Evolutionary conservation across 1,139 yeast species (phyloP), one percentile per base, ranked within the genome.

Genomic region (Sugiyamaella neomexicana): DNA sequence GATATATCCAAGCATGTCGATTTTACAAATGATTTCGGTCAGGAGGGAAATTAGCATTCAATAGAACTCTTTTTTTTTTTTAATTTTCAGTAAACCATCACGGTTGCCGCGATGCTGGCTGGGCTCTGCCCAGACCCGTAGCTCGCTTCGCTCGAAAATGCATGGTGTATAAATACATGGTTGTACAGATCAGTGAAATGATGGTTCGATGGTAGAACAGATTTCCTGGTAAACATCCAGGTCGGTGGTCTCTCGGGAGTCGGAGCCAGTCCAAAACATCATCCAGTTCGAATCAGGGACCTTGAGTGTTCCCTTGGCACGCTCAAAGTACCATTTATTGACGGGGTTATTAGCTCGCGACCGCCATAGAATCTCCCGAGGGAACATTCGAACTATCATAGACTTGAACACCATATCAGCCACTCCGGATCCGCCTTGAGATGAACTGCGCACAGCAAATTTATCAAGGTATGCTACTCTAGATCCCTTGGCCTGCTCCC

Each of bases 241-340:
- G 9, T 65, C 60, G 2, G 70, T 58, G 6, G 64, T 63, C 47
- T 74, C 74, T 10, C 73, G 60, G 1, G 71, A 64, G 27, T 65
- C 68, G 38, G 73, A 77, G 0, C 91, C 90, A 5, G 86, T 79
- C 75, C 83, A 85, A 65, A 86, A 87, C 58, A 85, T 72, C 60
- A 81, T 78, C 95, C 95, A 86, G 29, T 77, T 75, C 4, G 86
- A 75, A 17, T 73, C 77, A 0, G 78, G 77, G 20, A 75, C 66
- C 49, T 80, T 78, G 56, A 82, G 69, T 25, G 88, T 82, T 0
- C 97, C 97, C 38, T 79, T 75, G 48, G 96, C 86, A 60, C 99
- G 77, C 64, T 93, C 98, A 70, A 91, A 93, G 68, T 93, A 93
- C 99, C 99, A 93, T 65, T 90, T 90, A 72, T 93, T 93, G 3